Evolutionary conservation across 371 early-diverging fungal genomes (phyloP).

Genomic region (Sanchytrium tribonematis): DNA sequence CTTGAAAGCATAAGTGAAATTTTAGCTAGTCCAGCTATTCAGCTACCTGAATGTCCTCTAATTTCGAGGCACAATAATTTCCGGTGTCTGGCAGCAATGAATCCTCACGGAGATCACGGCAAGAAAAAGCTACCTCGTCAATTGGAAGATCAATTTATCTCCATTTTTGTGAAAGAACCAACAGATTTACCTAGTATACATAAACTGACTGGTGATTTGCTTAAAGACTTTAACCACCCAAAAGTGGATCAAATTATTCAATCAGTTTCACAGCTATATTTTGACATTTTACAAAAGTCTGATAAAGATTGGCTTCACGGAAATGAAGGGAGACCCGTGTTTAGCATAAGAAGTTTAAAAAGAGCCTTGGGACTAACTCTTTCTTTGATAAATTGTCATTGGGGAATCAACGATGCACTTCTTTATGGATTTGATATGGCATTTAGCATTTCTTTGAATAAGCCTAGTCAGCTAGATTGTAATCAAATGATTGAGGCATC

Average conservation of each 20-base stretch:
- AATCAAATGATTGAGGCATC: constrained; percentile 21
- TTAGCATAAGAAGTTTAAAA: constrained; percentile 75
- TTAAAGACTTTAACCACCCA: constrained; percentile 20
- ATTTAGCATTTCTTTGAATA: constrained; percentile 62
- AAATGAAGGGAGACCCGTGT: constrained; percentile 61
- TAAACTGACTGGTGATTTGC: constrained; percentile 20
- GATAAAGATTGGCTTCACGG: constrained; percentile 44
- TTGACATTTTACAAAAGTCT: constrained; percentile 37
- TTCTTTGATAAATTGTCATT: constrained; percentile 32
- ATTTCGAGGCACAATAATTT: constrained; percentile 58
- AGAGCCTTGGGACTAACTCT: constrained; percentile 55
- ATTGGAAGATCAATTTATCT: constrained; percentile 67
- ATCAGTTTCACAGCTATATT: constrained; percentile 29
- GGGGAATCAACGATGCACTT: constrained; percentile 44
- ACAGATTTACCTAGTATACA: neutral
- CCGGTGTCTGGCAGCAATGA: constrained; percentile 97
- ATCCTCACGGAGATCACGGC: constrained; percentile 95
- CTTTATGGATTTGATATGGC: constrained; percentile 86
- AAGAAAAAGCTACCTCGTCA: constrained; percentile 85
- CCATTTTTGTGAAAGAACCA: constrained; percentile 72
- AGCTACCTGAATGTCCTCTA: constrained; percentile 6
- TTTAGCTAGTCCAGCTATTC: constrained; percentile 53
- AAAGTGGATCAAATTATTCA: constrained; percentile 39
- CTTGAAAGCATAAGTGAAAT: constrained; percentile 66
- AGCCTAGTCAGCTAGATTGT: constrained; percentile 32